phyloP scores from a whole-genome alignment of 805 yeast species.

The Scheffersomyces spartinae region DNA sequence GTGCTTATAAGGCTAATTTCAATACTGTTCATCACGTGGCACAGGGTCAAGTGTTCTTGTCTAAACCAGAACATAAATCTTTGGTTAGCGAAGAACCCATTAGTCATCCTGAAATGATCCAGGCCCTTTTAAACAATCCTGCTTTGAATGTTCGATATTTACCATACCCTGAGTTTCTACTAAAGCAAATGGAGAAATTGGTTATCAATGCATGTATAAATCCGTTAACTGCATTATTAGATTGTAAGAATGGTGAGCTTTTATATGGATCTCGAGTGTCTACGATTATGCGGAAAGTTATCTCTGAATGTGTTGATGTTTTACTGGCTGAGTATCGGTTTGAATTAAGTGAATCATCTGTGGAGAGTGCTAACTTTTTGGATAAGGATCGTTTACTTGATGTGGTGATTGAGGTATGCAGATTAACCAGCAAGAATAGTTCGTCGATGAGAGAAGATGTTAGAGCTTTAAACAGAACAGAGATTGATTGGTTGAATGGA shows the following conservation, averaged over 20 bases:
- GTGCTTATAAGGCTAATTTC: conserved; percentile 43
- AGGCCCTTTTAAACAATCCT: conserved; percentile 11
- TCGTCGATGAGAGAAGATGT: conserved; percentile 69
- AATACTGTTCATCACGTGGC: conserved; percentile 52
- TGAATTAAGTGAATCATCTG: no score
- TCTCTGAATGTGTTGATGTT: conserved; percentile 34
- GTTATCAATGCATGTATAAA: conserved; percentile 76
- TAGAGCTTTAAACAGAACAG: conserved; percentile 45
- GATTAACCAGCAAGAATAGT: conserved; percentile 41
- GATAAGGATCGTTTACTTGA: conserved; percentile 22
- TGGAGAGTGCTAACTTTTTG: conserved; percentile 14
- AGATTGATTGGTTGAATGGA: conserved; percentile 78
- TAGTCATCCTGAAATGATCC: conserved; percentile 13
- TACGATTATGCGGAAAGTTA: conserved; percentile 26
- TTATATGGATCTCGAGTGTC: conserved; percentile 23
- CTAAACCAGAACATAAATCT: no score
- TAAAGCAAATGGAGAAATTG: conserved; percentile 61
- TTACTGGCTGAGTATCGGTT: conserved; percentile 23
- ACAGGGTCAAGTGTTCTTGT: conserved; percentile 46
- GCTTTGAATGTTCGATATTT: conserved; percentile 16
- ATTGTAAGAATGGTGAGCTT: conserved; percentile 71
- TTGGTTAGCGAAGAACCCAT: no score
- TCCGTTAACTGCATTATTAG: conserved; percentile 67
- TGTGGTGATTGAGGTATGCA: conserved; percentile 17
- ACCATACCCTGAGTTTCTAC: conserved; percentile 33